These are phyloP conservation scores for Achaetomiella virescens DNA, from an alignment of 495 filamentous ascomycete genomes.

Conservation along the genomic window DNA sequence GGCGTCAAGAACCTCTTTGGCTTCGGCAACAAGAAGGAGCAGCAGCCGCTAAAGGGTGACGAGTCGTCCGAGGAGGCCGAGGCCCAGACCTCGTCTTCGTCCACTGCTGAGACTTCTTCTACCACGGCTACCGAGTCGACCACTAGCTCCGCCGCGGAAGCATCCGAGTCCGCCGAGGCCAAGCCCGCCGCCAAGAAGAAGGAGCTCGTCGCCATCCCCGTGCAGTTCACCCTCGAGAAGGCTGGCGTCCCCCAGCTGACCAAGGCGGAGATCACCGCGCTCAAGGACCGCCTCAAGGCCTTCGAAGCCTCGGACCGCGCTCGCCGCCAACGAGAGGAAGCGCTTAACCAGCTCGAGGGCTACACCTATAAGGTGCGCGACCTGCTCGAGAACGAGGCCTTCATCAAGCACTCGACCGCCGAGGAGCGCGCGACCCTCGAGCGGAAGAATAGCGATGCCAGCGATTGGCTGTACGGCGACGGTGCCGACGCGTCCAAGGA, in stretches of 20 bases:
- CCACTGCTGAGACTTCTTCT: constrained; percentile 30
- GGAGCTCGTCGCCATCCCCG: constrained; percentile 61
- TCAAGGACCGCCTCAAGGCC: constrained; percentile 66
- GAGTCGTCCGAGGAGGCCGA: constrained; percentile 43
- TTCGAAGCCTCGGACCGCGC: constrained; percentile 79
- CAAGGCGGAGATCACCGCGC: constrained; percentile 53
- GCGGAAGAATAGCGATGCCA: constrained; percentile 56
- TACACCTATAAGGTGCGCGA: constrained; percentile 89
- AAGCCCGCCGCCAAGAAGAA: constrained; percentile 50
- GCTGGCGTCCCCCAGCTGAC: constrained; percentile 55
- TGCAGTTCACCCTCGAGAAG: constrained; percentile 56
- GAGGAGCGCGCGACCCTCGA: constrained; percentile 57
- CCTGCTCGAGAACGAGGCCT: constrained; percentile 66
- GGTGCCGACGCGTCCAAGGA: constrained; percentile 67
- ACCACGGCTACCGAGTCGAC: constrained; percentile 36
- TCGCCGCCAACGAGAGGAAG: constrained; percentile 73
- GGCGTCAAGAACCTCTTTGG: constrained; percentile 94
- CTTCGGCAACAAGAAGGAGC: constrained; percentile 79
- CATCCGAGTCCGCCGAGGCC: constrained; percentile 37
- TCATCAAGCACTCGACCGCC: constrained; percentile 60
- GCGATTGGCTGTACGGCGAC: constrained; percentile 88
- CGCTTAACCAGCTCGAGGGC: constrained; percentile 86
- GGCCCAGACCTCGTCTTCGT: constrained; percentile 45
- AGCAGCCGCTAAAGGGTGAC: constrained; percentile 65
- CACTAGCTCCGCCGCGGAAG: constrained; percentile 37